phyloP scores from a whole-genome alignment of 1,139 yeast species.

The Pichia sp. region DNA sequence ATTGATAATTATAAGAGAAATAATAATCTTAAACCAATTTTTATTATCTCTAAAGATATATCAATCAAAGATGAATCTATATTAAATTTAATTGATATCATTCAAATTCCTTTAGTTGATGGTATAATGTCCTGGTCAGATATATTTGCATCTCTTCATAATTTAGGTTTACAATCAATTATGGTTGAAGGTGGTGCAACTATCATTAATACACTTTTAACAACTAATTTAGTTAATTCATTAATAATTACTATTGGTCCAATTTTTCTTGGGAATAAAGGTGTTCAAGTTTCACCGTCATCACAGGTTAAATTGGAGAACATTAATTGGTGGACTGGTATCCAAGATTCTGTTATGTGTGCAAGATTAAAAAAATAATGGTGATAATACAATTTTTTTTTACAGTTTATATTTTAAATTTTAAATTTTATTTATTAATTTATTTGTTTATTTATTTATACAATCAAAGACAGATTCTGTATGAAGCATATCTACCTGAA shows the following conservation, averaged over 20 bases:
- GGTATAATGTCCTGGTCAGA: slow-evolving; percentile 43
- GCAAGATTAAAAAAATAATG: slow-evolving; percentile 28
- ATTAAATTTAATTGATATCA: not conserved
- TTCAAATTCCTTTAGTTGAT: slow-evolving; percentile 23
- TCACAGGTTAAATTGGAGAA: slow-evolving; percentile 35
- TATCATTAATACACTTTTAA: slow-evolving; percentile 60
- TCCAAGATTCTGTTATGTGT: slow-evolving; percentile 56
- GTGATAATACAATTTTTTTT: slow-evolving; percentile 66
- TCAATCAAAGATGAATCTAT: no score
- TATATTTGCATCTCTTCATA: slow-evolving; percentile 38
- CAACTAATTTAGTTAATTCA: slow-evolving; percentile 43
- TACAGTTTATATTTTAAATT: not conserved
- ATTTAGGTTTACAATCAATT: slow-evolving; percentile 47
- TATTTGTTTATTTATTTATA: no score
- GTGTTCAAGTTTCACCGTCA: slow-evolving; percentile 67
- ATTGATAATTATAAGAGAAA: slow-evolving; percentile 36
- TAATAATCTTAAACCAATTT: slow-evolving; percentile 56
- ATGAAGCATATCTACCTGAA: slow-evolving; percentile 96
- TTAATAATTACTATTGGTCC: slow-evolving; percentile 83
- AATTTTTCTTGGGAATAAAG: slow-evolving; percentile 61
- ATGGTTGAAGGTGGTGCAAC: slow-evolving; percentile 96
- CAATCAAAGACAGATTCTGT: slow-evolving; percentile 74
- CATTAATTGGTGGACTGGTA: slow-evolving; percentile 78
- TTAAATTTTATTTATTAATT: slow-evolving; percentile 31
- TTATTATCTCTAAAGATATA: slow-evolving; percentile 35